Evolutionary conservation across 139 green algal species (phyloP).

Genomic region (Chlamydomonas schloesseri): DNA sequence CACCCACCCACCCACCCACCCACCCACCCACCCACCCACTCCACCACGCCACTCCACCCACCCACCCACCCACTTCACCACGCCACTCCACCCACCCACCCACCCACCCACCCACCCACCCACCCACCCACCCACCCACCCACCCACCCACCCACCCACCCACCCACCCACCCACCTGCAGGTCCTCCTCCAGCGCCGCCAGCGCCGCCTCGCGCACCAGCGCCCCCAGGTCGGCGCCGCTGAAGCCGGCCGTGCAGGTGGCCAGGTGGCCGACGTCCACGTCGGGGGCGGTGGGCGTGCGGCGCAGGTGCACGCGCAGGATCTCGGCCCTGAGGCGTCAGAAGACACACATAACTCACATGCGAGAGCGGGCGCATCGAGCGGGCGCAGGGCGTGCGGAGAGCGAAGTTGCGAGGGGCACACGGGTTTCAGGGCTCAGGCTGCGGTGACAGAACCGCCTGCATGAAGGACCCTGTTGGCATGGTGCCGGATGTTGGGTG

Average conservation of each 20-base stretch:
- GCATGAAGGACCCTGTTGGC: too few species aligned
- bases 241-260: constrained; percentile 54
- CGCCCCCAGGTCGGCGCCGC: constrained; percentile 76
- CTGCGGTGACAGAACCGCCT: too few species aligned
- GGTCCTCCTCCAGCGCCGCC: constrained; percentile 76
- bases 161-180: constrained; percentile 52
- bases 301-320: constrained; percentile 73
- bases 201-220: constrained; percentile 76
- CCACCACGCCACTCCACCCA: too few species aligned
- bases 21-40: not conserved
- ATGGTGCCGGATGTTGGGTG: too few species aligned
- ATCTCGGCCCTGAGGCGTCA: constrained; percentile 68
- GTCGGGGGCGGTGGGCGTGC: constrained; percentile 71
- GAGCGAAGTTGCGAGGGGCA: too few species aligned
- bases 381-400: too few species aligned
- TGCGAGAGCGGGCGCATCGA: too few species aligned
- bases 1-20: too few species aligned
- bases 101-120: not conserved
- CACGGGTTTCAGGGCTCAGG: too few species aligned
- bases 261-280: constrained; percentile 72
- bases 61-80: too few species aligned
- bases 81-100: too few species aligned
- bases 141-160: not conserved
- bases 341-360: too few species aligned
- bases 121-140: not conserved